phyloP scores from a whole-genome alignment of 1,139 yeast genomes.

The Casaregolazyma suthepensis region DNA sequence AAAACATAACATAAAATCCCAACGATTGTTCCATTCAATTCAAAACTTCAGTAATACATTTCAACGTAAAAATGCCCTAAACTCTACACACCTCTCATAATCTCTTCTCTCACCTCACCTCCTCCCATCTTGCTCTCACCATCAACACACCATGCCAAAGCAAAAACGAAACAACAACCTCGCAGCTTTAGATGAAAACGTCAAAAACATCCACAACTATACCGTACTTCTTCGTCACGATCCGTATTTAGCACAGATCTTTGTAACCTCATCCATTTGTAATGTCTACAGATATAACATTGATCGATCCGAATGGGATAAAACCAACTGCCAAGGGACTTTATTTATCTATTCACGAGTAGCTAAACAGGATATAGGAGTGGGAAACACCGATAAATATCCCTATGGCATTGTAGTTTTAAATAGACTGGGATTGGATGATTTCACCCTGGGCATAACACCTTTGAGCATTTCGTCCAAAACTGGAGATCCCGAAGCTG shows the following conservation, averaged over 20 bases:
- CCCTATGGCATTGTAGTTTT: constrained; percentile 75
- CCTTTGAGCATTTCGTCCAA: constrained; percentile 44
- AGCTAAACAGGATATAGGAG: constrained; percentile 17
- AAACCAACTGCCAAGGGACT: constrained; percentile 74
- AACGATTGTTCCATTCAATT: too few relatives aligned
- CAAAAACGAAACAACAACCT: constrained; percentile 10
- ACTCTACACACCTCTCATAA: not conserved
- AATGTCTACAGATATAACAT: constrained; percentile 69
- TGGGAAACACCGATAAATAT: constrained; percentile 33
- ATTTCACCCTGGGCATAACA: constrained; percentile 72
- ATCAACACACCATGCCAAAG: constrained; percentile 13
- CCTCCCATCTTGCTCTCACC: not conserved
- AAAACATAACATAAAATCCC: not conserved
- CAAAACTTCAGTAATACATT: not conserved
- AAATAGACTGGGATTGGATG: constrained; percentile 68
- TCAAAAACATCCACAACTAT: constrained; percentile 46
- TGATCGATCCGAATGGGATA: constrained; percentile 68
- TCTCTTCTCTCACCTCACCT: not conserved
- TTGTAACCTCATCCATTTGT: constrained; percentile 69
- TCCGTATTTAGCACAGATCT: constrained; percentile 69
- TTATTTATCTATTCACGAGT: constrained; percentile 71
- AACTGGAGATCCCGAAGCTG: constrained; percentile 51
- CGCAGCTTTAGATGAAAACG: constrained; percentile 15
- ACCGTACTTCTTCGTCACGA: constrained; percentile 82
- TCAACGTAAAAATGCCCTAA: too few relatives aligned